These are phyloP conservation scores for Neurospora sublineolata DNA, from an alignment of 495 filamentous ascomycete genomes.

Conservation along the genomic window DNA sequence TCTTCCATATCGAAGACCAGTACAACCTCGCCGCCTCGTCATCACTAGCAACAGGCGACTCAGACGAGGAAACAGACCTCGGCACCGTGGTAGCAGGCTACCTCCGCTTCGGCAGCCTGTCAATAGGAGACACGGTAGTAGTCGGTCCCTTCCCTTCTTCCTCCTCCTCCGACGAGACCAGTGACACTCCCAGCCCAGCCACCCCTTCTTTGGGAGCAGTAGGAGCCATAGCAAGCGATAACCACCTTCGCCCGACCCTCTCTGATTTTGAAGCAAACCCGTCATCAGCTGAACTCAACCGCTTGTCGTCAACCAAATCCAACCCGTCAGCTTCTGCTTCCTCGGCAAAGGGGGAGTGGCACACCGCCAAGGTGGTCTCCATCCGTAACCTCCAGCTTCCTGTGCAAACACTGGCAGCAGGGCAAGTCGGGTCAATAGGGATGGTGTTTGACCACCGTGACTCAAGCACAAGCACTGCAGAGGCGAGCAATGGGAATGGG, in stretches of 20 bases:
- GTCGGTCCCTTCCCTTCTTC: conserved; percentile 62
- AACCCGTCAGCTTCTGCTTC: conserved; percentile 32
- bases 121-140: conserved; percentile 65
- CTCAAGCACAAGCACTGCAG: conserved; percentile 1
- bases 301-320: conserved; percentile 11
- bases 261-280: conserved; percentile 28
- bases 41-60: conserved; percentile 27
- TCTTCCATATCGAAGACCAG: conserved; percentile 84
- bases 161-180: conserved; percentile 18
- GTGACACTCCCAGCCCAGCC: conserved; percentile 21
- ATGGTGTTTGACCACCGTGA: conserved; percentile 43
- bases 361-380: conserved; percentile 65
- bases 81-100: conserved; percentile 69
- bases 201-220: conserved; percentile 5
- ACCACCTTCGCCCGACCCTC: conserved; percentile 18
- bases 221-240: conserved; percentile 8
- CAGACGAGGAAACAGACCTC: conserved; percentile 23
- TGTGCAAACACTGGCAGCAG: conserved; percentile 60
- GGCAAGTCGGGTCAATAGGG: conserved; percentile 80
- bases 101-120: conserved; percentile 64
- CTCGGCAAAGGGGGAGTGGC: conserved; percentile 54
- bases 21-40: conserved; percentile 40
- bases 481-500: conserved; percentile 5
- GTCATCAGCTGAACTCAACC: conserved; percentile 30
- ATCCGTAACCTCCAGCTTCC: conserved; percentile 81